phyloP scores from a whole-genome alignment of 176 grass and related monocot genomes.

The Themeda triandra region DNA sequence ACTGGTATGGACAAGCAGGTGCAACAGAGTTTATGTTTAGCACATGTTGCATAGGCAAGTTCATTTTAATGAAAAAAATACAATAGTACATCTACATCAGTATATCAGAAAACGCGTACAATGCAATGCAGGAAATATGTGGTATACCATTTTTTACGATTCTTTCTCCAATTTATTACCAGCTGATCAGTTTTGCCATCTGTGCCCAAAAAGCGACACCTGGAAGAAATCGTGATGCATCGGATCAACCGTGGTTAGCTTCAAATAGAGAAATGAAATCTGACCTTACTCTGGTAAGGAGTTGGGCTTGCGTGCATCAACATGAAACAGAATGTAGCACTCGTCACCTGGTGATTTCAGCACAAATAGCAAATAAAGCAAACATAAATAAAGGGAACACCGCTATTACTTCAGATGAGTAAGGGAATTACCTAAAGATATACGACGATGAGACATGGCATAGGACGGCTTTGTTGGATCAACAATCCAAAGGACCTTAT shows the following conservation, averaged over 20 bases:
- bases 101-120: not conserved
- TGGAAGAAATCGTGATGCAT: not conserved
- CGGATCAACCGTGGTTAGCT: not conserved
- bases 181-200: constrained; percentile 35
- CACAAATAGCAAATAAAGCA: not conserved
- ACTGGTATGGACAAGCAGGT: not conserved
- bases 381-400: not conserved
- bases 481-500: constrained; percentile 62
- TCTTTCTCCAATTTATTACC: constrained; percentile 40
- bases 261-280: constrained; percentile 11
- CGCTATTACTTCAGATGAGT: not conserved
- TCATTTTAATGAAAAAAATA: not conserved
- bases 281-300: constrained; percentile 47
- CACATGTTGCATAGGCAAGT: not conserved
- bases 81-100: not conserved
- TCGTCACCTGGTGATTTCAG: constrained; percentile 16
- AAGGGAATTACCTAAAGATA: constrained; percentile 50
- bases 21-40: not conserved
- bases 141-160: constrained; percentile 35
- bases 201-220: constrained; percentile 41
- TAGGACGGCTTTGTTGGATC: constrained; percentile 47
- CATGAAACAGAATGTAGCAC: constrained; percentile 36
- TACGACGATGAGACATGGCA: constrained; percentile 45
- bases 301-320: constrained; percentile 29
- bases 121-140: not conserved